Percentiles rank a stretch among this genome's conserved stretches.
These are phyloP conservation scores for Aristolochia californica DNA, from an alignment of 164 flowering plant genomes.

Conservation along the genomic window DNA sequence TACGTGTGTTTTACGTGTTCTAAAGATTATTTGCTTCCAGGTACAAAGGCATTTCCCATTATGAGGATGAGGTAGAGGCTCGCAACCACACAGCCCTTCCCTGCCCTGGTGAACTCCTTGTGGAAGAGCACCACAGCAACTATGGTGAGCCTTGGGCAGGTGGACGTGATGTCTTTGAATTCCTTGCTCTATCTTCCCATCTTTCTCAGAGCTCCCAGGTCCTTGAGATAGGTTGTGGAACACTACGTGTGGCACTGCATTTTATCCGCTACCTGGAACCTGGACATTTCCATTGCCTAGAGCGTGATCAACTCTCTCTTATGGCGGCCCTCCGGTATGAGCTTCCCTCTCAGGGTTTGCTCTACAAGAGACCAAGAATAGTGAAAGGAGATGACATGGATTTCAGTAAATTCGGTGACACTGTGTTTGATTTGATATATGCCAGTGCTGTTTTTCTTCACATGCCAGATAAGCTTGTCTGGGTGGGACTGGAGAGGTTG, in stretches of 20 bases:
- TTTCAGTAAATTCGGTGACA: constrained; percentile 56
- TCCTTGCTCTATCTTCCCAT: constrained; percentile 53
- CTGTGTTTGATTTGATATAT: constrained; percentile 69
- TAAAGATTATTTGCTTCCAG: constrained; percentile 22
- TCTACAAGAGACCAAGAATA: constrained; percentile 76
- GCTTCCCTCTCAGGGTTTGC: constrained; percentile 87
- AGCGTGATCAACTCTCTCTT: constrained; percentile 81
- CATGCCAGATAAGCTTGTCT: constrained; percentile 92
- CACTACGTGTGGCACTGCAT: constrained; percentile 86
- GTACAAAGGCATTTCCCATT: constrained; percentile 90
- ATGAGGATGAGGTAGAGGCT: constrained; percentile 48
- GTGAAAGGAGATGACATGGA: constrained; percentile 91
- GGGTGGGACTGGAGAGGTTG: constrained; percentile 82
- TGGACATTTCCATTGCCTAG: constrained; percentile 71
- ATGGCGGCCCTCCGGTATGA: constrained; percentile 93
- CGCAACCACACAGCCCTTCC: constrained; percentile 68
- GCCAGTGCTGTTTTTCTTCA: constrained; percentile 97
- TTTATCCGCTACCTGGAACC: constrained; percentile 69
- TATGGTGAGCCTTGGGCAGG: constrained; percentile 99
- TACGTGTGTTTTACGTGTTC: neutral
- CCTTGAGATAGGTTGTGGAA: constrained; percentile 96
- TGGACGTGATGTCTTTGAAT: constrained; percentile 91
- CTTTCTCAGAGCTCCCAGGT: constrained; percentile 48
- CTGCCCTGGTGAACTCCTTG: constrained; percentile 86
- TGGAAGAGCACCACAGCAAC: constrained; percentile 95